Conservation (phyloP, 495 filamentous ascomycete genomes). For the Hypoxylon trugodes region DNA sequence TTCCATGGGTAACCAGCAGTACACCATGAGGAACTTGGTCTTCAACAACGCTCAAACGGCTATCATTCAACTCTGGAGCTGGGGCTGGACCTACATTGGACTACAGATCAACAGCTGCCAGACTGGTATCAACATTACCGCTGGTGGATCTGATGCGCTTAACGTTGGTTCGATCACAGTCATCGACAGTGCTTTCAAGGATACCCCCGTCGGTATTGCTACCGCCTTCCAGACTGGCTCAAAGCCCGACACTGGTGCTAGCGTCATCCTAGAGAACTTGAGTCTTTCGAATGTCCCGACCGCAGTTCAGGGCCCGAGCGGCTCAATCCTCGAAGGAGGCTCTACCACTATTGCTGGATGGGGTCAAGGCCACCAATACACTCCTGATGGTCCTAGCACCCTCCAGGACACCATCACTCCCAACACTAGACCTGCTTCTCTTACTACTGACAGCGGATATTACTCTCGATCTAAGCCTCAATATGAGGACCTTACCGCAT, state of each 20-base stretch:
- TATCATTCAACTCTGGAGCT: slow-evolving; percentile 63
- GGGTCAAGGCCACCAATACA: slow-evolving; percentile 57
- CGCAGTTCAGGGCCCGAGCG: slow-evolving; percentile 64
- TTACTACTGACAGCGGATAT: slow-evolving; percentile 52
- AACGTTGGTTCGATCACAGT: slow-evolving; percentile 65
- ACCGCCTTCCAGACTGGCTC: slow-evolving; percentile 67
- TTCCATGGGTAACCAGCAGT: slow-evolving; percentile 81
- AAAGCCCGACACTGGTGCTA: slow-evolving; percentile 58
- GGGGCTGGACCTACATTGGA: slow-evolving; percentile 65
- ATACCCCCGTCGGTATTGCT: slow-evolving; percentile 72
- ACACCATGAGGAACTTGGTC: slow-evolving; percentile 76
- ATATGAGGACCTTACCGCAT: slow-evolving; percentile 60
- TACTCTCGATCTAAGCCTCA: slow-evolving; percentile 67
- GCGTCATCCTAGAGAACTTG: slow-evolving; percentile 72
- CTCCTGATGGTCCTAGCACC: slow-evolving; percentile 51
- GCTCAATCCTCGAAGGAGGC: slow-evolving; percentile 66
- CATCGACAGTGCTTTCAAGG: slow-evolving; percentile 78
- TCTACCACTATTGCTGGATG: slow-evolving; percentile 60
- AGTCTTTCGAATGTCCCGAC: slow-evolving; percentile 65
- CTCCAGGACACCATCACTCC: slow-evolving; percentile 48
- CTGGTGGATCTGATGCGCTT: slow-evolving; percentile 54
- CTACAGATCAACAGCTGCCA: slow-evolving; percentile 70
- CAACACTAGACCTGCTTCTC: slow-evolving; percentile 49
- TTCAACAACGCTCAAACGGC: slow-evolving; percentile 69
- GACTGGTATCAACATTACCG: slow-evolving; percentile 69